Percentiles rank a stretch among this genome's conserved stretches.
Evolutionary conservation across 2,329 filamentous ascomycete genomes (phyloP).

Genomic region (Drechslerella stenobrocha): DNA sequence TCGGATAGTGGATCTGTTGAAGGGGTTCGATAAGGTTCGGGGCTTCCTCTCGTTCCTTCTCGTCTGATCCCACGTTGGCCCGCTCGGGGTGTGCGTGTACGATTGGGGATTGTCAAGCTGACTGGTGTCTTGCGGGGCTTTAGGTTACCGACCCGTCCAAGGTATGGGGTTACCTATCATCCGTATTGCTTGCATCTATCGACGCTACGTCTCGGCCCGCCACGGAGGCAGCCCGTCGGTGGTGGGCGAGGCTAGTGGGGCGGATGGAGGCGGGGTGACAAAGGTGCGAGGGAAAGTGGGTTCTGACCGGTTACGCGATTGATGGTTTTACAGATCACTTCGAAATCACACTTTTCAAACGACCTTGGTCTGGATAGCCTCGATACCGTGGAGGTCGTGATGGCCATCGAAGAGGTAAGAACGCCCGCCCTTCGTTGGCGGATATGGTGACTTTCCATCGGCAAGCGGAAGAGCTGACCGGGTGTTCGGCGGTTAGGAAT

Average conservation of each 20-base stretch:
- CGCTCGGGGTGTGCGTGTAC: background rate
- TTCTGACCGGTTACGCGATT: background rate
- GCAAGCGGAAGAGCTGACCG: too few relatives aligned
- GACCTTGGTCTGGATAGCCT: constrained; percentile 96
- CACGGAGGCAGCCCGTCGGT: too few relatives aligned
- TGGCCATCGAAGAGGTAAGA: constrained; percentile 96
- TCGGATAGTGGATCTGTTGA: constrained; percentile 86
- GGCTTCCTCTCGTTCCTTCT: background rate
- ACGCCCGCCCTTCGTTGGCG: background rate
- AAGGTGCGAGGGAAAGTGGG: constrained; percentile 1
- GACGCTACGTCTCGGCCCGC: too few relatives aligned
- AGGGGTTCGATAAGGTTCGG: constrained; percentile 94
- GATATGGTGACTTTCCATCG: too few relatives aligned
- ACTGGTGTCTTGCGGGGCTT: constrained; percentile 49
- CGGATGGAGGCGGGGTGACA: background rate
- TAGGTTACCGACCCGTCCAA: constrained; percentile 70
- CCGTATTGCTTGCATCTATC: constrained; percentile 27
- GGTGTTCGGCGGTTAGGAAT: constrained; percentile 60
- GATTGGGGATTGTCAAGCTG: constrained; percentile 10
- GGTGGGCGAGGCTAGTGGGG: too few relatives aligned
- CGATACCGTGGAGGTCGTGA: constrained; percentile 98
- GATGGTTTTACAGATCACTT: constrained; percentile 69
- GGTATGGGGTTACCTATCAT: constrained; percentile 58
- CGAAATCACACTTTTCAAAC: constrained; percentile 87
- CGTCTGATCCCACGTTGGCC: constrained; percentile 8